Base-by-base conservation (phyloP, 345 rosid species). In the Euclidium syriacum region DNA sequence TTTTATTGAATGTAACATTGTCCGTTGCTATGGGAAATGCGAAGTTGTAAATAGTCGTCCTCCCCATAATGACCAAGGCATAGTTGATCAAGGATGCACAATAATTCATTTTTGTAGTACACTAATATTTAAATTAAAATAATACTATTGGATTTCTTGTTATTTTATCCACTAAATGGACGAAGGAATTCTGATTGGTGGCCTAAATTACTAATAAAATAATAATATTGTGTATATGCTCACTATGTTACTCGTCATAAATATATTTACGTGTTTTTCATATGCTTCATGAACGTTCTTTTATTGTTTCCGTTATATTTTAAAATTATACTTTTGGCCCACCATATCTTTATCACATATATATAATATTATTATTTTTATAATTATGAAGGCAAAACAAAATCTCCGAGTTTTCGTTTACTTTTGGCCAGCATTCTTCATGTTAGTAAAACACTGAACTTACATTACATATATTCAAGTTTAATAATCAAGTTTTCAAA, bases 221-320 rank as follows among this genome's bases (percentile, higher is more conserved):
- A 36, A 44, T 35, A 36, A 25, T 50, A 64, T 18, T 19, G 43
- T 46, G 54, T 33, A 64, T 33, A 64, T 57, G 47, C 24, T 57
- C 20, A 64, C 56, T 64, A 41, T 64, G 61, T 41, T 71, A 43
- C 36, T 64, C 70, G 55, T 71, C 64, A 56, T 64, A 64, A 32
- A 71, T 64, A 41, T 58, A 42, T 64, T 57, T 71, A 71, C 65
- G 50, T 64, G 71, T 50, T 64, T 64, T 64, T 64, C 70, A 33
- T 57, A 57, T 50, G 55, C 55, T 43, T 71, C 75, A 42, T 11
- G 75, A 71, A 64, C 52, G 61, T 71, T 71, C 75, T 64, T 36
- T 71, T 50, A 57, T 56, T 58, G 27, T 50, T 58, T 59, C 52
- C 52, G 7, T 27, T 39, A 50, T 59, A 27, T 23, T 40, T 49